These are phyloP conservation scores for Lichtheimia ramosa DNA, from an alignment of 371 early-diverging fungal genomes.

Conservation along the genomic window DNA sequence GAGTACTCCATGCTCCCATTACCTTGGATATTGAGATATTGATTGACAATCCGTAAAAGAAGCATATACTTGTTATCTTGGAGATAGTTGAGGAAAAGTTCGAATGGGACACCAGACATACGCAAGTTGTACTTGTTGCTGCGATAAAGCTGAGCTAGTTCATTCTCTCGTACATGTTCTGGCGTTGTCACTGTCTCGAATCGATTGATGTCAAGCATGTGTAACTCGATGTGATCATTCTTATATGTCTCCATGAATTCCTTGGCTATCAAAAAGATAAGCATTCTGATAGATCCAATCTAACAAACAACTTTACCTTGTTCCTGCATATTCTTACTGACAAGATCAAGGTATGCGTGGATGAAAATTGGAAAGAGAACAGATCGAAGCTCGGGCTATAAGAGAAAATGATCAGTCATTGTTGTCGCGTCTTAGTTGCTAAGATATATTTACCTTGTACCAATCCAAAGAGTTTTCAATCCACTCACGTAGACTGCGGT, in stretches of 20 bases:
- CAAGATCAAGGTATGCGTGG: constrained; percentile 92
- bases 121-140: constrained; percentile 86
- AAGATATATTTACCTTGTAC: constrained; percentile 66
- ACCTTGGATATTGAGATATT: constrained; percentile 89
- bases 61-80: constrained; percentile 90
- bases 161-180: constrained; percentile 82
- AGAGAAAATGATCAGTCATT: background rate
- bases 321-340: constrained; percentile 56
- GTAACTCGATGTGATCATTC: constrained; percentile 74
- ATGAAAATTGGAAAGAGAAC: constrained; percentile 95
- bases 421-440: background rate
- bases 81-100: constrained; percentile 90
- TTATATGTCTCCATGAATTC: constrained; percentile 79
- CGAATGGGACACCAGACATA: constrained; percentile 90
- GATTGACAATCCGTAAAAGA: constrained; percentile 92
- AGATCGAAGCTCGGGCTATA: constrained; percentile 80
- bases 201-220: constrained; percentile 68
- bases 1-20: background rate
- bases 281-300: background rate
- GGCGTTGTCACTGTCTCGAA: constrained; percentile 68
- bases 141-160: constrained; percentile 77
- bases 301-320: constrained; percentile 55
- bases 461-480: constrained; percentile 94
- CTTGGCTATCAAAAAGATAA: constrained; percentile 13
- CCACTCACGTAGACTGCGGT: constrained; percentile 86